Base-by-base conservation (phyloP, 2,329 filamentous ascomycete genomes). In the Drechslera avenae region DNA sequence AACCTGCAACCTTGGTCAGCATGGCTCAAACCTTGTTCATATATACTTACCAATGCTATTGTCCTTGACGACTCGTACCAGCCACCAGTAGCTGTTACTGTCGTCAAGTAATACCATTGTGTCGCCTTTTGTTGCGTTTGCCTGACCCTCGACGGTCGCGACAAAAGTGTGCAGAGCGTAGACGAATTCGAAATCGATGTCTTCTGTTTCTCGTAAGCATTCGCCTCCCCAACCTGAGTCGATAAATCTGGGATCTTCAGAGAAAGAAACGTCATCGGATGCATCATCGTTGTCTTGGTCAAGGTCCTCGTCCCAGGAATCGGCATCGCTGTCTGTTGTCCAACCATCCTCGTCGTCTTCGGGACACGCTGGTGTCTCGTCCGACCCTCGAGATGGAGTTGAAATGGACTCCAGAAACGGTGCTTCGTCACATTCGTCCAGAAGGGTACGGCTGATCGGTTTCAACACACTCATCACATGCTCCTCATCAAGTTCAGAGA, bases 61-160 rank as follows among this genome's bases (percentile, higher is more conserved):
- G 75, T 99, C 94, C 75, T 97, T 97, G 45, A 97, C 92, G 37
- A 99, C 90, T 59, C 93, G 84, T 12, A 99, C 94, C 54, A 99
- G 84, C 94, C 94, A 99, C 94, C 94, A 99, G 75, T 99, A 99
- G 76, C 92, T 97, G 78, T 99, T 99, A 77, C 91, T 97, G 68
- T 99, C 94, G 69, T 99, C 94, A 17, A 99, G 83, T 58, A 99
- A 81, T 46, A 97, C 93, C 94, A 99, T 99, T 12, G 93, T 97
- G 70, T 99, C 94, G 43, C 94, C 94, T 76, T 99, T 99, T 28
- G 91, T 95, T 52, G 94, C 94, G 79, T 97, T 99, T 56, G 94
- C 94, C 76, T 99, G 94, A 21, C 94, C 94, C 76, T 99, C 94
- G 40, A 99, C 94, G 0, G 94, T 97, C 21, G 94, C 94, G 59